Percentiles rank a stretch among this genome's conserved stretches.
phyloP scores from a whole-genome alignment of 495 filamentous ascomycete genomes.

The Letharia columbiana region DNA sequence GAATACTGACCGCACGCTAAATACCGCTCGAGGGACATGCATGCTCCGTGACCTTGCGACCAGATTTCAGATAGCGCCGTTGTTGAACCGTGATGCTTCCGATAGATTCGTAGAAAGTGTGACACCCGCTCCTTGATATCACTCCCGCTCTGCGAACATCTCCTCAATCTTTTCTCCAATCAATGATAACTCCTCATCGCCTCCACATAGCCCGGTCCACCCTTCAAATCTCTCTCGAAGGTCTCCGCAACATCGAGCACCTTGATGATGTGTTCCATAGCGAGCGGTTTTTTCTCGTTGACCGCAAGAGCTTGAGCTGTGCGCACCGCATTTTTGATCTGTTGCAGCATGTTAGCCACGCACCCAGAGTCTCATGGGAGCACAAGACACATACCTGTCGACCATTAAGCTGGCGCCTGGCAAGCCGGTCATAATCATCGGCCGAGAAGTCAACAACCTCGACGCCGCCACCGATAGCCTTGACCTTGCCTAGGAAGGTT shows the following conservation, averaged over 20 bases:
- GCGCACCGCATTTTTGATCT: conserved; percentile 91
- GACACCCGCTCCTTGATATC: background rate
- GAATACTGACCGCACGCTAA: background rate
- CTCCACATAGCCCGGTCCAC: conserved; percentile 49
- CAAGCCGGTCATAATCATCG: conserved; percentile 57
- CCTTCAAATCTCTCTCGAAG: conserved; percentile 69
- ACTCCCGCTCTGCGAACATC: background rate
- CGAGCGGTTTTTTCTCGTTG: conserved; percentile 58
- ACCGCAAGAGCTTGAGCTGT: conserved; percentile 81
- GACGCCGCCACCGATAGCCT: conserved; percentile 50
- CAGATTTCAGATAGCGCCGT: background rate
- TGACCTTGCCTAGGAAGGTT: conserved; percentile 68
- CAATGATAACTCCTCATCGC: conserved; percentile 18
- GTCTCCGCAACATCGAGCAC: conserved; percentile 75
- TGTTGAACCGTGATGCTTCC: background rate
- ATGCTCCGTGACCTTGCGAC: background rate
- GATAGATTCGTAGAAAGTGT: background rate
- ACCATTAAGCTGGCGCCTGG: conserved; percentile 72
- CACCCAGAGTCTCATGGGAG: background rate
- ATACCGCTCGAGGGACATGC: background rate
- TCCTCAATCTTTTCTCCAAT: background rate
- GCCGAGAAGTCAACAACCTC: conserved; percentile 56
- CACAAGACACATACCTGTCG: conserved; percentile 36
- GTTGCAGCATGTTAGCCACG: background rate
- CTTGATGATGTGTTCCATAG: conserved; percentile 73